Percentiles rank a stretch among this genome's conserved stretches.
Conservation (phyloP, 2,329 filamentous ascomycete species). For the Ambrosiella cleistominuta region DNA sequence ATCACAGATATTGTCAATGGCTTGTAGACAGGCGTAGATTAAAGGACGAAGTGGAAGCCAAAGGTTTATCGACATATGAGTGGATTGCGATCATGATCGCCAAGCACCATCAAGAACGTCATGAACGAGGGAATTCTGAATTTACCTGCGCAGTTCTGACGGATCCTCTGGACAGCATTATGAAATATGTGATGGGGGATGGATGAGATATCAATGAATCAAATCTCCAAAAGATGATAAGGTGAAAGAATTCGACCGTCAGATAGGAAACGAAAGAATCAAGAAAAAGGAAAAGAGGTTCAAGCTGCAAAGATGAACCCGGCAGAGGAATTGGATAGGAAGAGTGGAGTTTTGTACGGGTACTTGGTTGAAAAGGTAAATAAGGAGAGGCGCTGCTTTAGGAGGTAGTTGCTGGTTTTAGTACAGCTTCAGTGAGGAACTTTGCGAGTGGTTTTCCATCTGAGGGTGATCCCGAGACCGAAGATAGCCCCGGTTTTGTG, state of each 20-base stretch:
- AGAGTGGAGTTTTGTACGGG: neutral
- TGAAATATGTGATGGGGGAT: constrained; percentile 16
- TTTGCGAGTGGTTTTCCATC: neutral
- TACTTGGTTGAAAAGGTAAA: neutral
- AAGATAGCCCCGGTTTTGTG: neutral
- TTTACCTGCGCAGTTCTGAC: constrained; percentile 39
- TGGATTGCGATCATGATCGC: neutral
- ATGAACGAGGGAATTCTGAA: constrained; percentile 14
- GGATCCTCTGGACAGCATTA: constrained; percentile 43
- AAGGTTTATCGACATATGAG: too few relatives aligned
- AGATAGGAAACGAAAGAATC: neutral
- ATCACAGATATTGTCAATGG: neutral
- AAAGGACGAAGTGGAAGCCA: too few relatives aligned
- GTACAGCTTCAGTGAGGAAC: neutral
- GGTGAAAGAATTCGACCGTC: neutral
- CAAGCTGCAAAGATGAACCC: constrained; percentile 1
- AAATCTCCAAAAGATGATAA: constrained; percentile 3
- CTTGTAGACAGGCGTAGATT: neutral
- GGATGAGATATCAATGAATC: constrained; percentile 10
- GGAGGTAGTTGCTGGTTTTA: neutral
- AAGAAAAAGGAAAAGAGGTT: constrained; percentile 4
- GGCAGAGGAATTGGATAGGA: constrained; percentile 4
- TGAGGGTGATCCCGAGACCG: neutral
- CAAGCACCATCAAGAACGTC: constrained; percentile 2
- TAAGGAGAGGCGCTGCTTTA: neutral